A percentile compares a stretch with the other conserved stretches of the same genome.
These are phyloP conservation scores for Scopulariopsis brevicaulis DNA, from an alignment of 2,329 filamentous ascomycete genomes.

Conservation along the genomic window DNA sequence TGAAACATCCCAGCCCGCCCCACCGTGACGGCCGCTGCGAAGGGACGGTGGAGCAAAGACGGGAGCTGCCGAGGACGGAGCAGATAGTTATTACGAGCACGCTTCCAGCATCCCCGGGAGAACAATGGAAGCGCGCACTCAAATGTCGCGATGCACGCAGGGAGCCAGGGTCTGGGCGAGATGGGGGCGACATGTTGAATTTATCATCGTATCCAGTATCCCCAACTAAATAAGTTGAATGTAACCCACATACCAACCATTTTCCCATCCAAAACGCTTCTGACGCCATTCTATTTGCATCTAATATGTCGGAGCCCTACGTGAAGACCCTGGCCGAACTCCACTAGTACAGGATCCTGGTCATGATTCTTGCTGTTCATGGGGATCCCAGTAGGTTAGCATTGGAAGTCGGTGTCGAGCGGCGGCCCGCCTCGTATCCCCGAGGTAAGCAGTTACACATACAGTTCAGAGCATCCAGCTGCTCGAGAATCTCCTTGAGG, in stretches of 20 bases:
- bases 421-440: not conserved
- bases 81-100: not conserved
- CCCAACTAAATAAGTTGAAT: not conserved
- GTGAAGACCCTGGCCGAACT: not conserved
- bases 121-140: not conserved
- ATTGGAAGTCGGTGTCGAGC: not conserved
- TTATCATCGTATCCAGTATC: not conserved
- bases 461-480: conserved; percentile 72
- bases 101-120: not conserved
- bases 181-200: not conserved
- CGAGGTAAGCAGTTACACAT: conserved; percentile 24
- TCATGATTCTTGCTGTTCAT: conserved; percentile 29
- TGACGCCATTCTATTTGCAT: not conserved
- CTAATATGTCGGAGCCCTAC: not conserved
- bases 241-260: not conserved
- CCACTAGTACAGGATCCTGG: conserved; percentile 31
- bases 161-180: not conserved
- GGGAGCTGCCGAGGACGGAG: not conserved
- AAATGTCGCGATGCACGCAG: not conserved
- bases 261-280: not conserved
- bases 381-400: not conserved
- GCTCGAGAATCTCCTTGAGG: conserved; percentile 77
- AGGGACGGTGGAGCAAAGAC: not conserved
- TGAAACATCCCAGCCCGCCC: not conserved
- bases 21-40: not conserved